Conservation (phyloP, 257 asterid species). For the Solanum habrochaites region DNA sequence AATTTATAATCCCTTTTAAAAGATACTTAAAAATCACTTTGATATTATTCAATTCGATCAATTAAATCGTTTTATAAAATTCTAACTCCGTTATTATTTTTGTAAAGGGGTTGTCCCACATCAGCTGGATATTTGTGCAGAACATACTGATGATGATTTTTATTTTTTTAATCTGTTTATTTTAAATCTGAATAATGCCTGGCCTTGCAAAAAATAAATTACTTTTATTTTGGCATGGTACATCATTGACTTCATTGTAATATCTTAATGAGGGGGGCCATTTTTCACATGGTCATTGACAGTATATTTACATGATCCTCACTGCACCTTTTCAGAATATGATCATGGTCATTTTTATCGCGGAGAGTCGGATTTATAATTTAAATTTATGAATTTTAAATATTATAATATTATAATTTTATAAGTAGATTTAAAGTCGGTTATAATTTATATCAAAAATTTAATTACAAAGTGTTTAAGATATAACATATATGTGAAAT, state of each 20-base stretch:
- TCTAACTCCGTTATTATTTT: not conserved
- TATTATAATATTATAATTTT: not conserved
- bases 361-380: fast-evolving
- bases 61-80: not conserved
- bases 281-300: not conserved
- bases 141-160: not conserved
- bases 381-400: not conserved
- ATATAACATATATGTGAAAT: not conserved
- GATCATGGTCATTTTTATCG: not conserved
- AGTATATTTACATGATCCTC: not conserved
- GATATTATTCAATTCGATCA: not conserved
- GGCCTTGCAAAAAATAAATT: not conserved
- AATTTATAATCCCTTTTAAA: not conserved
- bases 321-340: not conserved
- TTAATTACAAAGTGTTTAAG: not conserved
- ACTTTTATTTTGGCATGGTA: not conserved
- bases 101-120: not conserved
- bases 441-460: not conserved
- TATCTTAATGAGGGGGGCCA: not conserved
- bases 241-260: not conserved
- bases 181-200: not conserved
- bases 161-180: not conserved
- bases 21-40: not conserved
- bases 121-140: not conserved
- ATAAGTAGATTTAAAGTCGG: not conserved